Evolutionary conservation across 768 basidiomycete genomes (phyloP).

Genomic region (Dictyophora rubrovolvata): DNA sequence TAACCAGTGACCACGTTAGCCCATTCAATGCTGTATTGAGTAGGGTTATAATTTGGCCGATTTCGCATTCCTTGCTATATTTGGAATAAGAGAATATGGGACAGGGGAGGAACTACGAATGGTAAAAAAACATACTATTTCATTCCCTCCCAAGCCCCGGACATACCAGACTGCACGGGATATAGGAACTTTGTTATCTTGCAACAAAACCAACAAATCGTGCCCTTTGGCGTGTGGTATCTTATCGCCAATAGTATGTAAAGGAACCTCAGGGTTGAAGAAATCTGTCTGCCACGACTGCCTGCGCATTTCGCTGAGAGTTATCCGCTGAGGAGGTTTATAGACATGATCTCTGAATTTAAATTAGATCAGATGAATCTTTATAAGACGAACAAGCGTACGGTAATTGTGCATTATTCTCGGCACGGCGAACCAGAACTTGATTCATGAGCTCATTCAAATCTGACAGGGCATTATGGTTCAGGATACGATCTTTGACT

Average conservation of each 20-base stretch:
- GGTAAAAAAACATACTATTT: slow-evolving; percentile 46
- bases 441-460: slow-evolving; percentile 71
- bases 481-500: slow-evolving; percentile 40
- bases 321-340: slow-evolving; percentile 74
- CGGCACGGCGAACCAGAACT: slow-evolving; percentile 54
- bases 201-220: slow-evolving; percentile 71
- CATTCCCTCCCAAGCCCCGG: slow-evolving; percentile 78
- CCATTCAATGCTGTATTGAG: slow-evolving; percentile 80
- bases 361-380: background rate
- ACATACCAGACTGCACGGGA: slow-evolving; percentile 82
- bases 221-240: slow-evolving; percentile 83
- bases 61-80: slow-evolving; percentile 61
- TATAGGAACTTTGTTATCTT: slow-evolving; percentile 66
- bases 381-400: slow-evolving; percentile 26
- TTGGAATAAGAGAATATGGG: background rate
- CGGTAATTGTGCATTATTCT: slow-evolving; percentile 52
- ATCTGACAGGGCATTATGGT: slow-evolving; percentile 41
- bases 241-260: slow-evolving; percentile 73
- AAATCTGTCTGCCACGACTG: slow-evolving; percentile 77
- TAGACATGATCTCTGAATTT: slow-evolving; percentile 49
- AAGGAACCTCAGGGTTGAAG: slow-evolving; percentile 69
- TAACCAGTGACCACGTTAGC: slow-evolving; percentile 71
- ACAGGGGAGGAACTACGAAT: background rate
- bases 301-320: slow-evolving; percentile 69
- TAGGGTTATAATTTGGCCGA: slow-evolving; percentile 71